phyloP scores from a whole-genome alignment of 2,329 filamentous ascomycete species.

The Colletotrichum sp. region DNA sequence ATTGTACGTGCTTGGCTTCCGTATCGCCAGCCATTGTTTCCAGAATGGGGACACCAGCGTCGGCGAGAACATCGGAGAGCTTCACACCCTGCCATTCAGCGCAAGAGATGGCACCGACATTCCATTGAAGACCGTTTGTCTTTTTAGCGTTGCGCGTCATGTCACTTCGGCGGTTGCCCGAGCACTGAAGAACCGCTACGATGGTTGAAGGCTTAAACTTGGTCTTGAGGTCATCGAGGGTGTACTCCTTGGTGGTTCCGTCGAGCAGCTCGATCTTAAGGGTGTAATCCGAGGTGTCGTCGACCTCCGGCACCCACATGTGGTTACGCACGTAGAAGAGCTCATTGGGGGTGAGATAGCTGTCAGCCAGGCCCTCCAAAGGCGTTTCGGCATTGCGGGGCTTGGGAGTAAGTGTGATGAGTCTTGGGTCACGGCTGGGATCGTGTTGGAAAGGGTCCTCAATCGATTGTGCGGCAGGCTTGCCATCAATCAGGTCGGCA shows the following conservation, averaged over 20 bases:
- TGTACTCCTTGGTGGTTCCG: constrained; percentile 57
- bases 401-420: constrained; percentile 57
- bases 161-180: constrained; percentile 63
- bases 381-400: constrained; percentile 69
- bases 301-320: constrained; percentile 64
- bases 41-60: constrained; percentile 56
- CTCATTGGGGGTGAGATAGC: constrained; percentile 58
- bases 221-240: constrained; percentile 56
- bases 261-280: constrained; percentile 62
- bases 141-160: constrained; percentile 56
- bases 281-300: constrained; percentile 44
- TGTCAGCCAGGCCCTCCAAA: constrained; percentile 45
- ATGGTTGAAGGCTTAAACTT: constrained; percentile 56
- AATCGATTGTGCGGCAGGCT: constrained; percentile 55
- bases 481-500: constrained; percentile 63
- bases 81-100: constrained; percentile 64
- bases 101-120: constrained; percentile 63
- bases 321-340: constrained; percentile 54
- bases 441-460: constrained; percentile 66
- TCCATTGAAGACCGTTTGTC: constrained; percentile 66
- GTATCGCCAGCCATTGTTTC: constrained; percentile 39
- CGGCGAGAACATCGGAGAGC: constrained; percentile 59
- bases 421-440: constrained; percentile 53
- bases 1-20: constrained; percentile 58
- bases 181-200: constrained; percentile 64